Evolutionary conservation across 306 rosid species (phyloP).

Genomic region (Oemleria cerasiformis): DNA sequence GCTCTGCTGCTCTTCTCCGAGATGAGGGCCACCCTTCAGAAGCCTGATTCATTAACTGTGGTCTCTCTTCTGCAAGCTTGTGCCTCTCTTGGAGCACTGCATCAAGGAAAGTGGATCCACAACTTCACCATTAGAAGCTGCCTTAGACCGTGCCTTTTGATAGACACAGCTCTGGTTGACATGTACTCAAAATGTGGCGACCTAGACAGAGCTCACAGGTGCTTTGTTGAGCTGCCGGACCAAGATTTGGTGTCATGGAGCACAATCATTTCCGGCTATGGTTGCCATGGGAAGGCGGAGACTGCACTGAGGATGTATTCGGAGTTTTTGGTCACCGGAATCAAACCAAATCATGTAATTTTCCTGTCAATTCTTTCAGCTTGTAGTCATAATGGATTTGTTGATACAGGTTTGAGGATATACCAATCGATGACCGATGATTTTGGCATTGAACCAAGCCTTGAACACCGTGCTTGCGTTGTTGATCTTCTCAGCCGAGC

Average conservation of each 20-base stretch:
- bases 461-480: slow-evolving; percentile 66
- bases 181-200: slow-evolving; percentile 84
- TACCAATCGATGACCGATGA: slow-evolving; percentile 57
- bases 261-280: slow-evolving; percentile 64
- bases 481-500: slow-evolving; percentile 78
- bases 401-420: slow-evolving; percentile 55
- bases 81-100: slow-evolving; percentile 61
- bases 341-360: slow-evolving; percentile 61
- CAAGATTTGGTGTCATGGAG: slow-evolving; percentile 74
- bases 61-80: slow-evolving; percentile 77
- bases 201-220: slow-evolving; percentile 52
- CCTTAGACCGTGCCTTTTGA: slow-evolving; percentile 51
- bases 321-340: slow-evolving; percentile 47
- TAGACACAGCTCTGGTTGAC: slow-evolving; percentile 73
- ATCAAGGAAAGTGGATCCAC: slow-evolving; percentile 71
- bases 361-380: slow-evolving; percentile 71
- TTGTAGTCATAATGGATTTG: slow-evolving; percentile 75
- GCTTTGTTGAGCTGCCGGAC: slow-evolving; percentile 51
- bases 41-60: slow-evolving; percentile 66
- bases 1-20: slow-evolving; percentile 53
- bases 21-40: slow-evolving; percentile 50
- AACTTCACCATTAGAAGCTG: slow-evolving; percentile 43
- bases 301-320: slow-evolving; percentile 53
- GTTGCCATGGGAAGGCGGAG: slow-evolving; percentile 70
- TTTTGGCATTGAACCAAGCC: slow-evolving; percentile 59